Evolutionary conservation across 768 basidiomycete genomes (phyloP).

Genomic region (Filobasidium wieringae): DNA sequence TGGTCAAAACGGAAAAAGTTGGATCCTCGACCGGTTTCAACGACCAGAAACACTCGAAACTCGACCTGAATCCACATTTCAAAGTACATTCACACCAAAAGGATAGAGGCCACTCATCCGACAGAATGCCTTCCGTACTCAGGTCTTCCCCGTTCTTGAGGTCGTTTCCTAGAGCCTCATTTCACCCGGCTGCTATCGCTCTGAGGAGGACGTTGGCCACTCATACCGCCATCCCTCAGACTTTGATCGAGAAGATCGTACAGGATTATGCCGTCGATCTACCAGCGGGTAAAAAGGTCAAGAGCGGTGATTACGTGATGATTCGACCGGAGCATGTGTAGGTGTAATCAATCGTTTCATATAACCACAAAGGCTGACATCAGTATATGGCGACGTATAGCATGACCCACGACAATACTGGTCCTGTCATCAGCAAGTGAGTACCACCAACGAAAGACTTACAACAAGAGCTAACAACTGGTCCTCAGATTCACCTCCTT

Average conservation of each 20-base stretch:
- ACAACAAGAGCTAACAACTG: not conserved
- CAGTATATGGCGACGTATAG: conserved; percentile 16
- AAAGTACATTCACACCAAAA: no score
- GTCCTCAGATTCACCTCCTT: conserved; percentile 75
- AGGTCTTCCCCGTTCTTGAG: no score
- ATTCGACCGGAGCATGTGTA: conserved; percentile 88
- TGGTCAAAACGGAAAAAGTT: no score
- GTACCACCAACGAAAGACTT: conserved; percentile 32
- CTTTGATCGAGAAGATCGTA: conserved; percentile 91
- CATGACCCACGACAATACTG: conserved; percentile 70
- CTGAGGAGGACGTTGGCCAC: no score
- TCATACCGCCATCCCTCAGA: conserved; percentile 46
- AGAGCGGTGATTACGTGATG: conserved; percentile 99
- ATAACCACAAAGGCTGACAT: not conserved
- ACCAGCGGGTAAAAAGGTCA: conserved; percentile 63
- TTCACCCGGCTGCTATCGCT: no score
- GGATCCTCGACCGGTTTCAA: no score
- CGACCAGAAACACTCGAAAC: no score
- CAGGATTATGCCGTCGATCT: conserved; percentile 92
- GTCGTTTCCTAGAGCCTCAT: no score
- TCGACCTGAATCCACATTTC: no score
- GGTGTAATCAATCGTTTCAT: conserved; percentile 6
- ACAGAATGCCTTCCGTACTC: no score
- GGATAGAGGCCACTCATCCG: no score
- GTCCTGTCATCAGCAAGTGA: conserved; percentile 93